Base-by-base conservation (phyloP, 2,329 filamentous ascomycete species). In the Ilyonectria destructans region DNA sequence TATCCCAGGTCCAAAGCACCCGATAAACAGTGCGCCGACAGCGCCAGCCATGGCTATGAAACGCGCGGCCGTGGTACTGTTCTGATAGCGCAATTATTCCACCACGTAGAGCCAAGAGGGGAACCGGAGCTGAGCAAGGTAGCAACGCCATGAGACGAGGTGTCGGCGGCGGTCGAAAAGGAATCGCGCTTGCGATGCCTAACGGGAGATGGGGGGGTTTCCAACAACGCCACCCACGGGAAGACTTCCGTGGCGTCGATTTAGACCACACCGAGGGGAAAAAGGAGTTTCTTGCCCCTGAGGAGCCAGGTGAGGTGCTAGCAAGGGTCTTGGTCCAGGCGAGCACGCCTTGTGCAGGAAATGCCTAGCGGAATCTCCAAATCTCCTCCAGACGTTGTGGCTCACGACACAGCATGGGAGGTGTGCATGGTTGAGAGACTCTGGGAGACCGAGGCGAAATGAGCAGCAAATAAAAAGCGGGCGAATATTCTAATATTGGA, bases 31-130 rank as follows among this genome's bases (percentile, higher is more conserved):
- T 55, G 57, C 51, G 26, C 61, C 26, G 37, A 49, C 57, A 69
- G 52, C 43, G 29, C 54, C 35, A 46, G 26, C 54, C 72, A 69
- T 69, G 73, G 70, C 58, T 70, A 63, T 76, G 74, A 76, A 76
- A 76, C 74, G 54, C 61, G 63, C 68, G 64, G 63, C 58, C 64
- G 52, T 43, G 33, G 57, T 58, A 49, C 58, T 62, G 58, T 48
- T 71, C 55, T 69, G 58, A 68, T 54, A 58, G 64, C 19, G 58
- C 26, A 70, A 69, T 65, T 72, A 57, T 58, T 58, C 59, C 71
- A 58, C 61, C 66, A 62, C 56, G 61, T 58, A 65, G 57, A 68
- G 26, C 55, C 56, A 48, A 69, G 49, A 55, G 57, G 31, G 48
- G 37, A 67, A 29, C 37, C 31, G 58, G 43, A 29, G 37, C 23